Evolutionary conservation across 2,329 filamentous ascomycete species (phyloP), one percentile per base, ranked within the genome.

Genomic region (Xylaria sp.): DNA sequence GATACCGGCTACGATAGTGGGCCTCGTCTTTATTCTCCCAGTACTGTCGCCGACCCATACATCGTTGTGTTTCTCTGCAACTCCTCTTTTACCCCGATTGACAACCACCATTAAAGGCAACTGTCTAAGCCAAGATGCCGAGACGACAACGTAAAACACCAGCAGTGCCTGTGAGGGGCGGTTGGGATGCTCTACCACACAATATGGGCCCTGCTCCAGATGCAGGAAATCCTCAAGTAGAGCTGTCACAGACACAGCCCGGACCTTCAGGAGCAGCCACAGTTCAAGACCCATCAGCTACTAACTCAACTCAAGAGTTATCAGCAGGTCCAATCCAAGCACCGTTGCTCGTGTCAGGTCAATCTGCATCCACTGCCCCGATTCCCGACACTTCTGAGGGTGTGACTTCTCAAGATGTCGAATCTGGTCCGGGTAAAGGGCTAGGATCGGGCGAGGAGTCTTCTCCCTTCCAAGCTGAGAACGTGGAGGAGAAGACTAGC

Each of bases 131-230:
- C 21, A 59, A 39, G 7, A 62, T 63, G 61, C 21, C 56, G 9
- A 51, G 51, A 49, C 58, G 57, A 34, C 43, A 50, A 38, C 50
- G 59, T 3, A 66, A 58, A 44, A 52, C 57, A 13, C 49, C 53
- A 44, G 53, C 51, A 2, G 56, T 59, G 2, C 59, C 63, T 9
- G 48, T 63, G 7, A 59, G 43, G 20, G 60, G 59, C 9, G 55
- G 51, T 21, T 64, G 56, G 57, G 54, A 61, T 52, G 48, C 59
- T 13, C 48, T 69, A 7, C 66, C 66, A 18, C 66, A 69, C 37
- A 60, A 60, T 11, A 62, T 69, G 59, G 65, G 66, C 2, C 19
- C 49, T 38, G 44, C 39, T 7, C 13, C 48, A 29, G 29, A 22
- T 7, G 20, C 47, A 24, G 7, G 11, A 7, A 26, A n/a, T 5